phyloP scores from a whole-genome alignment of 2,329 filamentous ascomycete species.

The Pseudopithomyces chartarum region DNA sequence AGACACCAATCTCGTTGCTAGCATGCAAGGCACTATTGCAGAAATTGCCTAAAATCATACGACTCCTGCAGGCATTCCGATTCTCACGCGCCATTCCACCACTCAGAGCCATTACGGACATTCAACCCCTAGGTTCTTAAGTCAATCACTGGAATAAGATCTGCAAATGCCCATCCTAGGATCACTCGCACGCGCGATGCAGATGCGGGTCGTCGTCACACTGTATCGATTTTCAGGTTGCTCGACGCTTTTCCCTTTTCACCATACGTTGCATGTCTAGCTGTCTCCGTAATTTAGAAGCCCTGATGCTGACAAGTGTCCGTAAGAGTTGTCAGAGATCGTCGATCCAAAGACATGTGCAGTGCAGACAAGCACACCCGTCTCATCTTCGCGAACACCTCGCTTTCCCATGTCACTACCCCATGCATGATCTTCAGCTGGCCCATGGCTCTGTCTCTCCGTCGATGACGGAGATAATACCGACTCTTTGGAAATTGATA shows the following conservation, averaged over 20 bases:
- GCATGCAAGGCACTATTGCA: conserved; percentile 27
- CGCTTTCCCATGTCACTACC: conserved; percentile 17
- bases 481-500: conserved; percentile 18
- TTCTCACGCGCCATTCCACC: conserved; percentile 36
- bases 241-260: conserved; percentile 15
- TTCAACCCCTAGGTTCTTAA: conserved; percentile 19
- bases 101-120: conserved; percentile 19
- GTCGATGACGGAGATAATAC: conserved; percentile 16
- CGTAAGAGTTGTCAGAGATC: neutral
- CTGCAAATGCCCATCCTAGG: conserved; percentile 21
- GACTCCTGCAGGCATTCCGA: conserved; percentile 29
- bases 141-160: conserved; percentile 32
- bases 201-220: conserved; percentile 23
- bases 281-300: neutral
- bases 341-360: conserved; percentile 13
- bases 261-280: conserved; percentile 2
- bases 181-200: conserved; percentile 21
- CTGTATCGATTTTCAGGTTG: conserved; percentile 22
- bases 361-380: conserved; percentile 11
- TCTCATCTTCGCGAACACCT: conserved; percentile 7
- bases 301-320: neutral
- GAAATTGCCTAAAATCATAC: conserved; percentile 28
- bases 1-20: conserved; percentile 13
- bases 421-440: conserved; percentile 21
- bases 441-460: conserved; percentile 21